Conservation (phyloP, 768 basidiomycete genomes). For the Tulasnella sp. region DNA sequence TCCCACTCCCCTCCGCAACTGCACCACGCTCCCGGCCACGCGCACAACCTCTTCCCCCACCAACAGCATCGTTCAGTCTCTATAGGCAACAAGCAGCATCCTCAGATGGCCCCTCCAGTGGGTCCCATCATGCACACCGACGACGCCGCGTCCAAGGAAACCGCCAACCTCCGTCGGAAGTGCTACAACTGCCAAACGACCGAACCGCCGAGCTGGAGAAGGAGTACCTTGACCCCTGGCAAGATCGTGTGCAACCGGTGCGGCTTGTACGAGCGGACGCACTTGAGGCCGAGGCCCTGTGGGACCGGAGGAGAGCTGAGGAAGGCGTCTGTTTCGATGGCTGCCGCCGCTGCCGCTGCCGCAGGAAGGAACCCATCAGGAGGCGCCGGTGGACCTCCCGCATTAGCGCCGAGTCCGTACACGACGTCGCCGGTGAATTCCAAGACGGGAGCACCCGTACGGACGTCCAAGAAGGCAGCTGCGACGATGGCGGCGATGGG, state of each 20-base stretch:
- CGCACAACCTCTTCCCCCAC: neutral
- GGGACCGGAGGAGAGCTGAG: constrained; percentile 25
- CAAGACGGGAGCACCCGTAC: constrained; percentile 24
- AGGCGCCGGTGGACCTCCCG: neutral
- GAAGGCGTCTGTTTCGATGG: constrained; percentile 21
- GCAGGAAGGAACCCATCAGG: constrained; percentile 16
- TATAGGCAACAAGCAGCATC: constrained; percentile 9
- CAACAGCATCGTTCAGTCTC: constrained; percentile 3
- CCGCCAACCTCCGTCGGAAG: constrained; percentile 71
- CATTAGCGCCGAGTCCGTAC: constrained; percentile 12
- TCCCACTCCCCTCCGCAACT: constrained; percentile 3
- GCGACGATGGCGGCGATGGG: constrained; percentile 13
- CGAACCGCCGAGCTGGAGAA: constrained; percentile 80
- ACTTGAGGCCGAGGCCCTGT: constrained; percentile 71
- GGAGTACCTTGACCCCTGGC: constrained; percentile 75
- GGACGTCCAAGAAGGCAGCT: constrained; percentile 31
- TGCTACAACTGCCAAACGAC: constrained; percentile 88
- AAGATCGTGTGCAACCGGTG: constrained; percentile 95
- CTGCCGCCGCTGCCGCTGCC: constrained; percentile 21
- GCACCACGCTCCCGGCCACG: neutral
- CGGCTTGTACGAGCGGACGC: constrained; percentile 87
- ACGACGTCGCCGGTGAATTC: constrained; percentile 23
- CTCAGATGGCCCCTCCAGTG: constrained; percentile 1
- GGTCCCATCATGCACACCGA: constrained; percentile 59
- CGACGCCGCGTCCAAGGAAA: constrained; percentile 79